Conservation (phyloP, 345 rosid species). For the Eucalyptus polyanthemos region DNA sequence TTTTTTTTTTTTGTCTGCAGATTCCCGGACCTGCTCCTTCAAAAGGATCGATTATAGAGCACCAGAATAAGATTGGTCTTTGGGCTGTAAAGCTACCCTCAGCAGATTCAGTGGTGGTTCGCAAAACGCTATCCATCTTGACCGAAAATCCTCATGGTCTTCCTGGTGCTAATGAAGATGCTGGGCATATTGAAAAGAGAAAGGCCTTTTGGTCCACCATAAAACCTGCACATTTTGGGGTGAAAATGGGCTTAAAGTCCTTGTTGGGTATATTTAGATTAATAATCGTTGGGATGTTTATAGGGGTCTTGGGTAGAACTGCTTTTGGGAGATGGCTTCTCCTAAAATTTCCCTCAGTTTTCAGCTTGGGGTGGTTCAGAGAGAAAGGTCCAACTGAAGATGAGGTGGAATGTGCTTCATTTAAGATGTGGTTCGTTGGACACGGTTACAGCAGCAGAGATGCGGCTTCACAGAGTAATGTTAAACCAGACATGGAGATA, state of each 20-base stretch:
- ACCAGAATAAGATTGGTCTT: constrained; percentile 62
- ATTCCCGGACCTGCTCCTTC: constrained; percentile 64
- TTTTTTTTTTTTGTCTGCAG: constrained; percentile 19
- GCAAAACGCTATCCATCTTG: constrained; percentile 57
- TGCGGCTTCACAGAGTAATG: constrained; percentile 21
- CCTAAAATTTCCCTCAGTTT: constrained; percentile 66
- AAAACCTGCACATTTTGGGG: constrained; percentile 74
- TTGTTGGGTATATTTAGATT: constrained; percentile 36
- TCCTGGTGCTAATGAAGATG: constrained; percentile 54
- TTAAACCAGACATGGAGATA: constrained; percentile 52
- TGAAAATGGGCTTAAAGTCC: constrained; percentile 57
- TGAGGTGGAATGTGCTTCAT: constrained; percentile 66
- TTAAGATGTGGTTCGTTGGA: constrained; percentile 87
- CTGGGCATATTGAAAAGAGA: constrained; percentile 39
- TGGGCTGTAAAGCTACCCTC: constrained; percentile 82
- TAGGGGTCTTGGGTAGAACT: constrained; percentile 38
- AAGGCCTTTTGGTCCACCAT: constrained; percentile 58
- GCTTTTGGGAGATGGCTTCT: constrained; percentile 77
- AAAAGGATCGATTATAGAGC: constrained; percentile 47
- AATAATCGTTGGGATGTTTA: constrained; percentile 43
- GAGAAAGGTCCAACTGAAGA: constrained; percentile 79
- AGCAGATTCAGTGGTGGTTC: constrained; percentile 69
- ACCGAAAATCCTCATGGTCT: constrained; percentile 65
- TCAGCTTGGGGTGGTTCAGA: constrained; percentile 75
- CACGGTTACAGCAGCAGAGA: constrained; percentile 50